These are phyloP conservation scores for Linum usitatissimum DNA, from an alignment of 345 rosid species.

Conservation along the genomic window DNA sequence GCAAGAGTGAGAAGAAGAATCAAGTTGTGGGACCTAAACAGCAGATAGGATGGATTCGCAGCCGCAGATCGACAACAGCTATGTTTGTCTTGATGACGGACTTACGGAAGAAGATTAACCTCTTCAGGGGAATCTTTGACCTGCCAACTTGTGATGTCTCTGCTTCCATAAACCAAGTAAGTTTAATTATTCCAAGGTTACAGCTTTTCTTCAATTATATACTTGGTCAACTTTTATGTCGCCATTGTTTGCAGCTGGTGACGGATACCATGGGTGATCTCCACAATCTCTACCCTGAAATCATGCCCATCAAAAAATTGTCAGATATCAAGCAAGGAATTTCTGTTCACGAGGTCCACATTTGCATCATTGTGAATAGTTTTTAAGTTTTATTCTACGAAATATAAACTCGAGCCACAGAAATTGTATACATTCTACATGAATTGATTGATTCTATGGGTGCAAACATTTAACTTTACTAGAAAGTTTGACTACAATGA, in stretches of 20 bases:
- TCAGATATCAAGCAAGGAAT: constrained; percentile 33
- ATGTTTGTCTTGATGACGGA: constrained; percentile 46
- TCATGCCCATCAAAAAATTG: constrained; percentile 26
- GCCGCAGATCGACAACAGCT: constrained; percentile 14
- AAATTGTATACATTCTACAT: background rate
- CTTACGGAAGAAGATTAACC: constrained; percentile 49
- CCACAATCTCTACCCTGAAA: constrained; percentile 48
- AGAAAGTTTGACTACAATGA: too few relatives aligned
- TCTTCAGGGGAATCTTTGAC: constrained; percentile 60
- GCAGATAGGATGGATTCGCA: constrained; percentile 16
- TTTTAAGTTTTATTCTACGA: too few relatives aligned
- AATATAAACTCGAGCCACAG: too few relatives aligned
- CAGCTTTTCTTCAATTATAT: constrained; percentile 4
- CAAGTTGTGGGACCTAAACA: constrained; percentile 15
- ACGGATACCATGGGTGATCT: constrained; percentile 58
- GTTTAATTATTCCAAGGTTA: background rate
- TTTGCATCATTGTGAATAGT: background rate
- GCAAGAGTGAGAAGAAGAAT: constrained; percentile 27
- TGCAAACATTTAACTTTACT: too few relatives aligned
- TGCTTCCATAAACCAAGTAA: constrained; percentile 42
- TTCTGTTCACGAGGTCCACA: constrained; percentile 39
- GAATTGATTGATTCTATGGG: background rate
- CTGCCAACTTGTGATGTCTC: constrained; percentile 44
- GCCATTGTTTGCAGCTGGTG: constrained; percentile 37
- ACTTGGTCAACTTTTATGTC: background rate